Conservation (phyloP, 176 grass and related monocot species). For the Calamus simplicifolius region DNA sequence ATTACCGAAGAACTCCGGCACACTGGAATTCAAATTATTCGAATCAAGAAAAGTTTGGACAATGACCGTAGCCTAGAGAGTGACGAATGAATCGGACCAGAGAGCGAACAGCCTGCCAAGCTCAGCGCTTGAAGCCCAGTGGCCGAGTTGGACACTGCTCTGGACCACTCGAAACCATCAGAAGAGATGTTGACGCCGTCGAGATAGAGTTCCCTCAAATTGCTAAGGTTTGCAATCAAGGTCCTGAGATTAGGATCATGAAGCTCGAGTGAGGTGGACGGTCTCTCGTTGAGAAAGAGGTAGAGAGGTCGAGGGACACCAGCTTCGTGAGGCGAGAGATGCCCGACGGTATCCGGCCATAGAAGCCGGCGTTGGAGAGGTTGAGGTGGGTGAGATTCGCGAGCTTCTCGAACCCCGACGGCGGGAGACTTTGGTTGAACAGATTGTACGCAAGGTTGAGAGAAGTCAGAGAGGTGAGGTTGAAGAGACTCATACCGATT, state of each 20-base stretch:
- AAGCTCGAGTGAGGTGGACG: neutral
- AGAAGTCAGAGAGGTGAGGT: constrained; percentile 25
- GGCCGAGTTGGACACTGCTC: constrained; percentile 20
- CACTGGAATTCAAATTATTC: constrained; percentile 14
- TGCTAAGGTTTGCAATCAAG: constrained; percentile 30
- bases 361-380: constrained; percentile 38
- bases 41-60: constrained; percentile 17
- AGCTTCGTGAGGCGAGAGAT: constrained; percentile 28
- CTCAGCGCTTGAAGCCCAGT: constrained; percentile 25
- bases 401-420: constrained; percentile 30
- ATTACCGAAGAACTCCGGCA: constrained; percentile 41
- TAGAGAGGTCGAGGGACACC: constrained; percentile 35
- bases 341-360: constrained; percentile 26
- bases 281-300: neutral
- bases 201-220: constrained; percentile 27
- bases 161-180: constrained; percentile 23
- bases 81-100: constrained; percentile 13
- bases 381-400: constrained; percentile 33
- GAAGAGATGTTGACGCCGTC: constrained; percentile 29
- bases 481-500: constrained; percentile 20
- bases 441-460: constrained; percentile 32
- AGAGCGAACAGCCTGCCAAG: constrained; percentile 3
- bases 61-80: constrained; percentile 21
- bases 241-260: constrained; percentile 12
- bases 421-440: constrained; percentile 26